phyloP scores from a whole-genome alignment of 108 stramenopile genomes.

The Heterococcus sp. region DNA sequence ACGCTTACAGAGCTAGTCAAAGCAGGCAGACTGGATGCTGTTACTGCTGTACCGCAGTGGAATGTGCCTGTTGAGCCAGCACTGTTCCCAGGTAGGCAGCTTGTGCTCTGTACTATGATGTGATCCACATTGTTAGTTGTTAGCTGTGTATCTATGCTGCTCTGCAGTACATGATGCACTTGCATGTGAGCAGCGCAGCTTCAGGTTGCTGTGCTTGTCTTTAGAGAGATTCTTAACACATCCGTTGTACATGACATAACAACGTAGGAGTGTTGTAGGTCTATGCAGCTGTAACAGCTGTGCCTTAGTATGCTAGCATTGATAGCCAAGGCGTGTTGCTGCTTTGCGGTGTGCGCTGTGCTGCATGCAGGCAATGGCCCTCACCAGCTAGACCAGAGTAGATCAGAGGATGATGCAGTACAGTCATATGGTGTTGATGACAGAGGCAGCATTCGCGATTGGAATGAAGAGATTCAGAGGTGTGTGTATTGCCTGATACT shows the following conservation, averaged over 20 bases:
- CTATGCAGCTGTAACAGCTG: background rate
- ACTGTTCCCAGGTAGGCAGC: background rate
- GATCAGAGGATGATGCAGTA: constrained; percentile 72
- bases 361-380: background rate
- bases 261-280: background rate
- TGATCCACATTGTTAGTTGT: background rate
- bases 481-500: no score
- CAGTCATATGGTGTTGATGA: constrained; percentile 79
- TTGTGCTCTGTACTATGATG: background rate
- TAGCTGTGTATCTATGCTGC: background rate
- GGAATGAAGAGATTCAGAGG: constrained; percentile 90
- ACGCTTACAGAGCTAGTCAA: constrained; percentile 17
- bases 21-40: constrained; percentile 35
- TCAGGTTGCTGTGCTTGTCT: background rate
- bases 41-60: constrained; percentile 27
- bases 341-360: background rate
- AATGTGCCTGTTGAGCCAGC: constrained; percentile 21
- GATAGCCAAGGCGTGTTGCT: background rate
- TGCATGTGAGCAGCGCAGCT: background rate
- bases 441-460: constrained; percentile 77
- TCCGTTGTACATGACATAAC: background rate
- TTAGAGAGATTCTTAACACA: background rate
- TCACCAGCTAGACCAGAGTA: constrained; percentile 61
- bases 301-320: background rate
- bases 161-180: background rate